Percentiles rank a stretch among this genome's conserved stretches.
phyloP scores from a whole-genome alignment of 192 early-diverging fungal species.

The Entrophospora sp. region DNA sequence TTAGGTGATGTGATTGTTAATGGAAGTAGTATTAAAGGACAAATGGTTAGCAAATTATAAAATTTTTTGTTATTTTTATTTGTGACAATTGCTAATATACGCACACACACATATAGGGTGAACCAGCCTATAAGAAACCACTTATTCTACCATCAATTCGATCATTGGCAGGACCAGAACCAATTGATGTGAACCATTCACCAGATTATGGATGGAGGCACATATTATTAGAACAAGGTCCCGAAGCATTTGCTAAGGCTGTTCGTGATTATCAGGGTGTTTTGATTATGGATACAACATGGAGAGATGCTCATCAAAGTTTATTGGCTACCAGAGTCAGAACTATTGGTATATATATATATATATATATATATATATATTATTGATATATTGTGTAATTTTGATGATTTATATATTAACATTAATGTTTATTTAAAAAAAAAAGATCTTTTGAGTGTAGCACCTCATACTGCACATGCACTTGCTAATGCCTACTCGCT shows the following conservation, averaged over 20 bases:
- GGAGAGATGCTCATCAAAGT: slow-evolving; percentile 94
- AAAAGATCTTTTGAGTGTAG: slow-evolving; percentile 71
- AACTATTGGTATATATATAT: slow-evolving; percentile 73
- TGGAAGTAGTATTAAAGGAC: slow-evolving; percentile 85
- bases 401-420: too few relatives aligned
- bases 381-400: too few relatives aligned
- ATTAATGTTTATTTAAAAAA: too few relatives aligned
- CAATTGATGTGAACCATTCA: slow-evolving; percentile 45
- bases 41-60: slow-evolving; percentile 40
- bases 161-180: slow-evolving; percentile 35
- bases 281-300: slow-evolving; percentile 95
- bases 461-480: slow-evolving; percentile 79
- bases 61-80: not conserved
- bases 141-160: slow-evolving; percentile 56
- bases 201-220: slow-evolving; percentile 81
- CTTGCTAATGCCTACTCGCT: slow-evolving; percentile 83
- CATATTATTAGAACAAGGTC: slow-evolving; percentile 74
- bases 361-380: not conserved
- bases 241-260: slow-evolving; percentile 86
- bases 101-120: too few relatives aligned
- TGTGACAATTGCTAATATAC: too few relatives aligned
- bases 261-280: slow-evolving; percentile 79
- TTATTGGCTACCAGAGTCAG: slow-evolving; percentile 92
- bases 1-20: slow-evolving; percentile 89
- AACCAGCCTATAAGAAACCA: slow-evolving; percentile 57